Conservation (phyloP, 169 alveolate species). For the Blepharisma undulans region DNA sequence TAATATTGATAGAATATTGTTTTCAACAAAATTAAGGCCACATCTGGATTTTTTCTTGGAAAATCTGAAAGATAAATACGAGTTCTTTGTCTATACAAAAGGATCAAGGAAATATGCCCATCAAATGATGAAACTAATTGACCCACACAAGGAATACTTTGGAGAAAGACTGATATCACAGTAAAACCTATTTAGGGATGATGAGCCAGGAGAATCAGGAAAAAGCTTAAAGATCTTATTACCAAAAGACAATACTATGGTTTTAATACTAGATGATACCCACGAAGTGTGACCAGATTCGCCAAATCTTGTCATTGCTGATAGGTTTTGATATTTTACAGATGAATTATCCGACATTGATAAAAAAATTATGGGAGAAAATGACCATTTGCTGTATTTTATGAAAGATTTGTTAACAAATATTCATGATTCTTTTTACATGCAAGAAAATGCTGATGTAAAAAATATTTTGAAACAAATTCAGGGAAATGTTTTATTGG, state of each 20-base stretch:
- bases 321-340: slow-evolving; percentile 1
- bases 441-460: not conserved
- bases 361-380: slow-evolving; percentile 2
- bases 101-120: slow-evolving; percentile 24
- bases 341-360: not conserved
- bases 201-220: not conserved
- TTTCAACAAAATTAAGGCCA: slow-evolving; percentile 12
- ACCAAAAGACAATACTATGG: not conserved
- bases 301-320: not conserved
- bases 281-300: slow-evolving; percentile 15
- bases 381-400: not conserved
- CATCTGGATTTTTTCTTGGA: not conserved
- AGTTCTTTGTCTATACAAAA: slow-evolving; percentile 27
- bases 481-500: not conserved
- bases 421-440: not conserved
- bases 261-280: slow-evolving; percentile 23
- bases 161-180: slow-evolving; percentile 9
- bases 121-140: not conserved
- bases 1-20: not conserved
- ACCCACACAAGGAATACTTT: slow-evolving; percentile 23
- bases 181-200: slow-evolving; percentile 8
- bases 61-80: not conserved
- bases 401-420: not conserved
- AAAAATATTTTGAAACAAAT: not conserved
- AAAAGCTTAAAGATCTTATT: not conserved